A percentile compares a stretch with the other conserved stretches of the same genome.
Evolutionary conservation across 2,329 filamentous ascomycete species (phyloP).

Genomic region (Fusarium virguliforme): DNA sequence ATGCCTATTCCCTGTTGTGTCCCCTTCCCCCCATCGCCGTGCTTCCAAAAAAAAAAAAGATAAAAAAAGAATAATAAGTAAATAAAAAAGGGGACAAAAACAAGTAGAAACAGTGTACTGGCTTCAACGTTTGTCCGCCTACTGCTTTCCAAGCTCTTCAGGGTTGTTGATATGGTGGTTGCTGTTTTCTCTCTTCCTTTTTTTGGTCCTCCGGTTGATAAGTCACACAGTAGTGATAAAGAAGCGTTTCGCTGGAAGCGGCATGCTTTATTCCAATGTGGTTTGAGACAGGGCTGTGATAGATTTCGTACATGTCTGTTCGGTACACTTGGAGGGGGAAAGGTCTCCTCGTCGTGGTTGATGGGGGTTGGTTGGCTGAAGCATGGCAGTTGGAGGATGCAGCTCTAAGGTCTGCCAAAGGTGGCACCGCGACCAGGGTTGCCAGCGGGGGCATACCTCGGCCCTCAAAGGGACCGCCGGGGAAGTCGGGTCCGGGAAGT

Average conservation of each 20-base stretch:
- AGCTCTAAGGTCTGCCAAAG: slow-evolving; percentile 54
- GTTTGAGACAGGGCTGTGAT: slow-evolving; percentile 35
- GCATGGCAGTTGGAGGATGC: slow-evolving; percentile 7
- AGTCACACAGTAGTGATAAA: slow-evolving; percentile 41
- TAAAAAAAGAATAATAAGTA: slow-evolving; percentile 10
- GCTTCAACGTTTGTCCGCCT: slow-evolving; percentile 7
- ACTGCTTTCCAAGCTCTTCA: slow-evolving; percentile 34
- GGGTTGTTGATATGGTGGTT: slow-evolving; percentile 35
- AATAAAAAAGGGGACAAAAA: not conserved
- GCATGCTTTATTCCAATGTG: slow-evolving; percentile 25
- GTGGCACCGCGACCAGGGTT: slow-evolving; percentile 54
- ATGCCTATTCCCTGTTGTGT: slow-evolving; percentile 46
- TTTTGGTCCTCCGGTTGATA: slow-evolving; percentile 28
- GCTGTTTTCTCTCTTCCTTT: not conserved
- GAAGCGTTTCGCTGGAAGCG: slow-evolving; percentile 5
- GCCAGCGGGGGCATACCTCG: slow-evolving; percentile 70
- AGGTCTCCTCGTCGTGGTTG: not conserved
- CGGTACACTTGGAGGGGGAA: slow-evolving; percentile 21
- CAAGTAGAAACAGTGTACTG: slow-evolving; percentile 38
- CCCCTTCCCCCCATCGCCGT: slow-evolving; percentile 47
- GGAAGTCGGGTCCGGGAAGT: slow-evolving; percentile 64
- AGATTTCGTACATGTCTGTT: slow-evolving; percentile 43
- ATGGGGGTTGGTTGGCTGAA: slow-evolving; percentile 2
- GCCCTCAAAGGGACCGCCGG: slow-evolving; percentile 67
- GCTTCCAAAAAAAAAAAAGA: slow-evolving; percentile 45